These are phyloP conservation scores for Amphicarpaea edgeworthii DNA, from an alignment of 306 rosid species.

Conservation along the genomic window DNA sequence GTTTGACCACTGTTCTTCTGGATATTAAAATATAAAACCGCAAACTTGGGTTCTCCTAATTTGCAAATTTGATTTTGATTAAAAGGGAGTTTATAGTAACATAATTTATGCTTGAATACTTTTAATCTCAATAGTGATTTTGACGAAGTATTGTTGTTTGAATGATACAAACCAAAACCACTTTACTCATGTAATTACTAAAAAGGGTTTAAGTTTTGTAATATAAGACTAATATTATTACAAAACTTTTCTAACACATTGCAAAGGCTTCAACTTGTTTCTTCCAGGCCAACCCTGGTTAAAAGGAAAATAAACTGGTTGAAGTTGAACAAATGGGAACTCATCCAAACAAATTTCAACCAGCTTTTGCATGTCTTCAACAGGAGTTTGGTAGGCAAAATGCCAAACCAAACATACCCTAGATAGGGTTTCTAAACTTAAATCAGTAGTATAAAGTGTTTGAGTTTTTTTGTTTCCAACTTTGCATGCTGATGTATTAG, in stretches of 20 bases:
- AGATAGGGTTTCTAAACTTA: neutral
- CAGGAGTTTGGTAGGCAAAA: neutral
- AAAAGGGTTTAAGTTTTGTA: neutral
- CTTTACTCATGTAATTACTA: too few species aligned
- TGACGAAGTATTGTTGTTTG: too few species aligned
- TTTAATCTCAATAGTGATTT: too few species aligned
- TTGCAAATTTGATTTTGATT: too few species aligned
- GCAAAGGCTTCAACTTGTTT: conserved; percentile 5
- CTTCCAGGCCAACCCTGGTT: neutral
- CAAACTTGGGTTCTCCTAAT: conserved; percentile 26
- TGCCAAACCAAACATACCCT: neutral
- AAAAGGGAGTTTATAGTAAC: too few species aligned
- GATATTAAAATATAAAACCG: conserved; percentile 14
- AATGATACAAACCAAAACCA: too few species aligned
- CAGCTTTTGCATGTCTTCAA: neutral
- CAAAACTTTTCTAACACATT: neutral
- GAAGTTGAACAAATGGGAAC: neutral
- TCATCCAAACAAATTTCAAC: neutral
- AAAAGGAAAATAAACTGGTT: neutral
- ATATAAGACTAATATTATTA: neutral
- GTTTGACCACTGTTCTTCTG: conserved; percentile 20
- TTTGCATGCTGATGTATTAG: conserved; percentile 18
- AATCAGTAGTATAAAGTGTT: neutral
- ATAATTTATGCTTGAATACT: too few species aligned
- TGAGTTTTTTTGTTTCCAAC: neutral